Evolutionary conservation across 1,284 basidiomycete genomes (phyloP), one percentile per base, ranked within the genome.

Genomic region (Heliocybe sulcata): DNA sequence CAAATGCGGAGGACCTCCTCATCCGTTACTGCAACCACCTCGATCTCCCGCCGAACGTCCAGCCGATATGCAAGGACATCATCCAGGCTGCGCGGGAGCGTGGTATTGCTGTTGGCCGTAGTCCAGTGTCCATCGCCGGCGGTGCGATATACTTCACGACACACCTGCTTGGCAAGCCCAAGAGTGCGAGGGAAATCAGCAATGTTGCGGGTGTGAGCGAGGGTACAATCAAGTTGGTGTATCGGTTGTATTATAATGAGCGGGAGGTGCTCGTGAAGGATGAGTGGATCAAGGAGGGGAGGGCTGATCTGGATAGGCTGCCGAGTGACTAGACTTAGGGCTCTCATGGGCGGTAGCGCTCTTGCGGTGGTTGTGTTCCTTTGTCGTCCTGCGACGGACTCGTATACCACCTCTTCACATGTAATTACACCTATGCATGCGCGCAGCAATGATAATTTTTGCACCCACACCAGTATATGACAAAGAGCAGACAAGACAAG

Each of bases 171-270:
- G 91, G 87, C 55, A 83, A 85, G 60, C 65, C 76, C 29, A 90
- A 90, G 69, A 80, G 85, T 22, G 81, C 90, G 48, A 86, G 87
- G 69, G 92, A 96, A 63, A 96, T 99, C 65, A 90, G 90, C 60
- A 73, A 79, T n/a, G 91, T 98, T n/a, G 94, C 94, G 0, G 93
- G 93, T 9, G 94, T 98, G n/a, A 94, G 93, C 65, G 95, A 98
- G 66, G 90, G 92, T 53, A 98, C 96, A 52, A 96, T 98, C 69
- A 94, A 94, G 73, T 73, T 94, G 69, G 87, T 92, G 57, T 92
- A 92, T 67, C 75, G 81, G 58, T 66, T 88, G 61, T 89, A 91
- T 65, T 87, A 81, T 63, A 68, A 70, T 10, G 83, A 85, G 48
- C 84, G 73, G 70, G 82, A 87, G 64, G 86, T 82, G 73, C 62